Evolutionary conservation across 495 filamentous ascomycete genomes (phyloP).

Genomic region (Aspergillus affinis): DNA sequence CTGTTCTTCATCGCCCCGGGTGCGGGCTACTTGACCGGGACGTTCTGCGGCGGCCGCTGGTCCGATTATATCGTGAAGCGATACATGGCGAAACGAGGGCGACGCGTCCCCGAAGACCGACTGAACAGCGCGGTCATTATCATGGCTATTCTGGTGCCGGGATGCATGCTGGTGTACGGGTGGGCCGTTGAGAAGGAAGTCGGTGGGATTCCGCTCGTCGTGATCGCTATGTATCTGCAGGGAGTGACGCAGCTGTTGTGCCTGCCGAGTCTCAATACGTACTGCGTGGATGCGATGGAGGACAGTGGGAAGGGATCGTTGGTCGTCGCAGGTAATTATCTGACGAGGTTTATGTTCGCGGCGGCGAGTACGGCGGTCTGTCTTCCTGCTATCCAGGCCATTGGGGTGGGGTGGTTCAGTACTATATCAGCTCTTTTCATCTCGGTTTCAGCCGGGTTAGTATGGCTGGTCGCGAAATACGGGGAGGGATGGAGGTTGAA

Average conservation of each 20-base stretch:
- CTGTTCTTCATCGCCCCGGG: slow-evolving; percentile 76
- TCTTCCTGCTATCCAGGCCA: slow-evolving; percentile 61
- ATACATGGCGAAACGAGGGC: slow-evolving; percentile 57
- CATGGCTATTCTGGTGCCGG: slow-evolving; percentile 60
- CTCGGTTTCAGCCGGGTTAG: slow-evolving; percentile 37
- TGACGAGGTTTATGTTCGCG: slow-evolving; percentile 67
- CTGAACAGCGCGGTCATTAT: slow-evolving; percentile 61
- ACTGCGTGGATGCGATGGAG: slow-evolving; percentile 75
- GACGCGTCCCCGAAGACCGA: slow-evolving; percentile 69
- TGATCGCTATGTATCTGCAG: slow-evolving; percentile 69
- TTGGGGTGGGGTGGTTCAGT: slow-evolving; percentile 62
- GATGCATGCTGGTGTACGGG: slow-evolving; percentile 68
- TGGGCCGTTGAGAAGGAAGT: slow-evolving; percentile 67
- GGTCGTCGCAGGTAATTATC: slow-evolving; percentile 73
- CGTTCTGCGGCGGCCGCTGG: slow-evolving; percentile 69
- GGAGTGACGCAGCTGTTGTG: slow-evolving; percentile 72
- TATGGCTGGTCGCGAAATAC: slow-evolving; percentile 45
- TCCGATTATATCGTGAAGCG: slow-evolving; percentile 65
- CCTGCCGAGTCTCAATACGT: slow-evolving; percentile 72
- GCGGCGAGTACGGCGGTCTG: slow-evolving; percentile 65
- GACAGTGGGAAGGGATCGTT: slow-evolving; percentile 54
- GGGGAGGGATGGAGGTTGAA: slow-evolving; percentile 46
- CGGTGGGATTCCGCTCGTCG: slow-evolving; percentile 66
- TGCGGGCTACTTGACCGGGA: slow-evolving; percentile 66
- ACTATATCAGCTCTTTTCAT: slow-evolving; percentile 57